A percentile compares a stretch with the other conserved stretches of the same genome.
Conservation (phyloP, 2,329 filamentous ascomycete genomes). For the Alternaria conjuncta region DNA sequence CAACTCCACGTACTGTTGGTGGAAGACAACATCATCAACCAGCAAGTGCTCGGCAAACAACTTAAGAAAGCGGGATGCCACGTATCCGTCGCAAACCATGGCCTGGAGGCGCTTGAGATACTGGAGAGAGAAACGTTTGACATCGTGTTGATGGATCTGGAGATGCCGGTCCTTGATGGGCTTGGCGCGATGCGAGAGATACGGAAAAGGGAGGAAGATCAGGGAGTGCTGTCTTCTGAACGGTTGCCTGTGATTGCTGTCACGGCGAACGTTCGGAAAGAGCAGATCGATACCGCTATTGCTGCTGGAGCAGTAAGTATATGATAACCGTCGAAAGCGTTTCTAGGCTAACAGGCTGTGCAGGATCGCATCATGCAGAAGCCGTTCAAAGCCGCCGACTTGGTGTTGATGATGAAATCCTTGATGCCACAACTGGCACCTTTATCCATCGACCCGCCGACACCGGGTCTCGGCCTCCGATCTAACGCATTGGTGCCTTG, state of each 20-base stretch:
- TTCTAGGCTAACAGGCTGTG: neutral
- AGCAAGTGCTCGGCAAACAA: conserved; percentile 46
- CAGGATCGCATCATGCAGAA: conserved; percentile 47
- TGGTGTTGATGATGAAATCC: conserved; percentile 45
- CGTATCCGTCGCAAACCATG: conserved; percentile 45
- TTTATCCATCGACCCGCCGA: conserved; percentile 24
- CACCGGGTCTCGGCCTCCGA: conserved; percentile 12
- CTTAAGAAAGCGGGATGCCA: conserved; percentile 42
- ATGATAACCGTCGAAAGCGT: neutral
- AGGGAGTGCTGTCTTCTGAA: conserved; percentile 6
- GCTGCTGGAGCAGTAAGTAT: conserved; percentile 41
- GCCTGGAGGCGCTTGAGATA: conserved; percentile 44
- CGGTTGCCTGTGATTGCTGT: conserved; percentile 47
- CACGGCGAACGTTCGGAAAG: conserved; percentile 46
- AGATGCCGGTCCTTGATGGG: conserved; percentile 63
- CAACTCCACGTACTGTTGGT: conserved; percentile 43
- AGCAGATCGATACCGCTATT: conserved; percentile 45
- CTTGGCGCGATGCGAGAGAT: conserved; percentile 54
- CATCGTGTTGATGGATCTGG: conserved; percentile 57
- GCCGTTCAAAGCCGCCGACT: conserved; percentile 44
- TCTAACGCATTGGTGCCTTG: conserved; percentile 25
- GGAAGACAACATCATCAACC: conserved; percentile 51
- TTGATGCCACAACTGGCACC: conserved; percentile 32
- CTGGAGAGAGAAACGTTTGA: conserved; percentile 40
- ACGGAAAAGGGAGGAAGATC: conserved; percentile 47